Evolutionary conservation across 73 alveolate species (phyloP), one percentile per base, ranked within the genome.

Genomic region (Paramecium pentaurelia): DNA sequence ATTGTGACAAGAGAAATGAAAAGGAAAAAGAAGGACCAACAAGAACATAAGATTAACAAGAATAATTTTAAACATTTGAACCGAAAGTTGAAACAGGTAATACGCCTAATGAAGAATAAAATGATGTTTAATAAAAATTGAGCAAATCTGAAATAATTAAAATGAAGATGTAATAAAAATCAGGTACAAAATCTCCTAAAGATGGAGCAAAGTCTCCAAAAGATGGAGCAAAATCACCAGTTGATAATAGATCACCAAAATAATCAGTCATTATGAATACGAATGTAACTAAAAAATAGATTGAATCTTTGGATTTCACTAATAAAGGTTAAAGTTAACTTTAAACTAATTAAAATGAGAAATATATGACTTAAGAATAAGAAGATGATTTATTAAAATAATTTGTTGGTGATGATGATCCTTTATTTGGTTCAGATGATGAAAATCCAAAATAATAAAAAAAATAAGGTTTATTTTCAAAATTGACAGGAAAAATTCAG

Each of bases 401-500:
- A 70, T 60, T 28, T 70, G 95, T 58, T 60, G 92, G 91, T 44
- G 94, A 60, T 94, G 95, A 95, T 77, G 89, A 77, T 77, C 44
- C 64, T 34, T 59, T 77, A 75, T 96, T 95, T 47, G 96, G 93
- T 37, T 80, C 92, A 49, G 96, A 92, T 42, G 97, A 95, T 12
- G 96, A 95, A 37, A 94, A 92, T 40, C 38, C 64, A 71, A 71
- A 90, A 73, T 45, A 64, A 70, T 70, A 86, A 83, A 86, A 89
- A 88, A 84, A 95, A 27, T 49, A 93, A 68, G 95, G 96, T 8
- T 91, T 95, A 11, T 96, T 96, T 59, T 58, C 95, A 16, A 95
- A 94, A 93, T 88, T 93, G 89, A 93, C 96, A 30, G 93, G 92
- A 25, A 96, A 88, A 28, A 70, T 94, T 51, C 90, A 95, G 94